Evolutionary conservation across 495 filamentous ascomycete species (phyloP), one percentile per base, ranked within the genome.

Genomic region (Durotheca rogersii): DNA sequence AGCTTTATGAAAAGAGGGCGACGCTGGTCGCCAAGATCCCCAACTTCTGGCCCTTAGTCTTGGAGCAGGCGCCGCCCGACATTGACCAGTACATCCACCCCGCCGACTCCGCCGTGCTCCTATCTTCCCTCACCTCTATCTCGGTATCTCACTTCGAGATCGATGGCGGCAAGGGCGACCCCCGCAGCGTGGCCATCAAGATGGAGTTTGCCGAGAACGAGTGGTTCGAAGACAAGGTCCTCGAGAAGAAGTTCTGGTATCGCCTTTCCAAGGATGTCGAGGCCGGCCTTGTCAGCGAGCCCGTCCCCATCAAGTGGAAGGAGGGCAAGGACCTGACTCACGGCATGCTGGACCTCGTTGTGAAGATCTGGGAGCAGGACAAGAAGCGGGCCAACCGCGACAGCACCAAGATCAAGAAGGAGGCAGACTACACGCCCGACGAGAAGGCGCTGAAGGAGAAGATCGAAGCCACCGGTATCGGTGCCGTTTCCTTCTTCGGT

Each of bases 161-260:
- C 27, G 74, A 78, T 46, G 69, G 76, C 67, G 73, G 70, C 39
- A 62, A 56, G 16, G 77, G 77, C 42, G 81, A 86, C 42, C 87
- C 87, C 7, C 81, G 87, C 47, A 85, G 80, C 66, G 58, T 90
- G 14, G 49, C 67, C 18, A 74, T 90, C 65, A 71, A 60, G 40
- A 81, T 86, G 51, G 74, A 77, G 41, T 89, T 90, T 58, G 55
- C 51, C 20, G 67, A 74, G 29, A 96, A 96, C 69, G 78, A 84
- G 10, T 83, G 81, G 69, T 92, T 95, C 64, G 74, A 80, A 53
- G 78, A 95, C 67, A 65, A 67, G 30, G 79, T 83, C 46, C 70
- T 97, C 32, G 86, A 88, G 67, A 97, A 97, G 83, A 86, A 85
- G 60, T 92, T 96, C 68, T 90, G 85, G 81, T 86, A 81, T 72